These are phyloP conservation scores for Sistotremastrum suecicum DNA, from an alignment of 768 basidiomycete genomes.

Conservation along the genomic window DNA sequence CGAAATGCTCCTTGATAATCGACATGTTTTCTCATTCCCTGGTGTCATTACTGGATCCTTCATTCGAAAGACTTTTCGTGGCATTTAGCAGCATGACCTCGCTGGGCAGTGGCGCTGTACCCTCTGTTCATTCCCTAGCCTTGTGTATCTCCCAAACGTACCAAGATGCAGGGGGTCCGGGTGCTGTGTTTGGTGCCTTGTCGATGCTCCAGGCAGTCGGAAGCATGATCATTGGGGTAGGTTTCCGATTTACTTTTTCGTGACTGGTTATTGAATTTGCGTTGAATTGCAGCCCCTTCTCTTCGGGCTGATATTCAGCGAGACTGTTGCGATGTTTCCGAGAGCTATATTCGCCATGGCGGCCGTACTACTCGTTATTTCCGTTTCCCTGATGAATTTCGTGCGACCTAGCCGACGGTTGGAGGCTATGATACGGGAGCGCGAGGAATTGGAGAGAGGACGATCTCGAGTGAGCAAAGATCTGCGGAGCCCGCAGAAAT, in stretches of 20 bases:
- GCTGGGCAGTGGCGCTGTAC: conserved; percentile 54
- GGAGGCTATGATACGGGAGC: conserved; percentile 1
- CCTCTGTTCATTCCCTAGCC: conserved; percentile 60
- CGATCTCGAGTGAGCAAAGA: conserved; percentile 26
- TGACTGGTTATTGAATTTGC: not conserved
- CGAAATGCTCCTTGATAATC: conserved; percentile 47
- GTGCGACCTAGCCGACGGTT: conserved; percentile 20
- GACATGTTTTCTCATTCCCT: conserved; percentile 53
- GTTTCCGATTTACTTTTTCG: conserved; percentile 7
- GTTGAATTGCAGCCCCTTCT: conserved; percentile 39
- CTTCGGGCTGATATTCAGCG: conserved; percentile 53
- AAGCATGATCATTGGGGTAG: conserved; percentile 42
- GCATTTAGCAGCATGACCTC: conserved; percentile 47
- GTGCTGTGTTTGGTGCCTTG: conserved; percentile 58
- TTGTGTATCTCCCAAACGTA: conserved; percentile 40
- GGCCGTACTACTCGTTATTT: conserved; percentile 35
- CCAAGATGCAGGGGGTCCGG: conserved; percentile 26
- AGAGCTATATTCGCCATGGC: conserved; percentile 56
- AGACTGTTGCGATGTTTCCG: conserved; percentile 49
- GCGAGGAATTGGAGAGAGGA: conserved; percentile 11
- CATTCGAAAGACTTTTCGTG: conserved; percentile 33
- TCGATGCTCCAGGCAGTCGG: conserved; percentile 53
- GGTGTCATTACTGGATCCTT: conserved; percentile 27
- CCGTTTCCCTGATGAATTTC: conserved; percentile 32
- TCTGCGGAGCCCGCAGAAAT: conserved; percentile 11